Conservation (phyloP, 805 yeast species). For the Jamesozyma hellenica region DNA sequence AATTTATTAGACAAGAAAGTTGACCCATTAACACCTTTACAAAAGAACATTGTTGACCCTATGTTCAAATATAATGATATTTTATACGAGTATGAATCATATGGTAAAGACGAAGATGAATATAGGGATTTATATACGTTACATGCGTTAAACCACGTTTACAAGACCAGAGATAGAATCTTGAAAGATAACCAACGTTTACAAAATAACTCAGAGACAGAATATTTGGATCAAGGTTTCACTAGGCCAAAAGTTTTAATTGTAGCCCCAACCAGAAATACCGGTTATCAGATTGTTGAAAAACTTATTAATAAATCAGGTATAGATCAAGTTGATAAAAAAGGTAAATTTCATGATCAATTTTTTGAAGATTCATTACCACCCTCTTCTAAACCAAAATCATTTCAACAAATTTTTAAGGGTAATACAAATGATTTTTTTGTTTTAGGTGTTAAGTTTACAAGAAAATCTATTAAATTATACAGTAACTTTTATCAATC, state of each 20-base stretch:
- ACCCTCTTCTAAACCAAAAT: slow-evolving; percentile 59
- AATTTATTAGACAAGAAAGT: slow-evolving; percentile 17
- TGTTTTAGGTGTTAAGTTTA: slow-evolving; percentile 81
- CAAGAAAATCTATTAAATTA: slow-evolving; percentile 76
- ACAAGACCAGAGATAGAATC: slow-evolving; percentile 78
- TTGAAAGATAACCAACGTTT: slow-evolving; percentile 60
- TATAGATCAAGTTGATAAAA: slow-evolving; percentile 69
- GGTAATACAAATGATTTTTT: slow-evolving; percentile 92
- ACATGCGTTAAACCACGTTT: slow-evolving; percentile 75
- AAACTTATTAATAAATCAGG: slow-evolving; percentile 54
- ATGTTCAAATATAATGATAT: slow-evolving; percentile 68
- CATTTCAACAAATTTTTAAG: slow-evolving; percentile 66
- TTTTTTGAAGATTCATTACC: slow-evolving; percentile 46
- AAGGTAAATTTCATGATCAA: slow-evolving; percentile 60
- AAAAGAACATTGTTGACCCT: slow-evolving; percentile 47
- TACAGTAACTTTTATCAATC: slow-evolving; percentile 77
- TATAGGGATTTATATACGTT: slow-evolving; percentile 55
- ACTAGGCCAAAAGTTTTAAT: slow-evolving; percentile 85
- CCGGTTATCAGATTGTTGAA: slow-evolving; percentile 60
- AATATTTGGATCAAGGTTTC: slow-evolving; percentile 86
- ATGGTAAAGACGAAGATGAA: slow-evolving; percentile 36
- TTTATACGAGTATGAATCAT: slow-evolving; percentile 44
- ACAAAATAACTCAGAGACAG: slow-evolving; percentile 41
- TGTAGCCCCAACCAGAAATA: slow-evolving; percentile 72
- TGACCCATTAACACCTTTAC: slow-evolving; percentile 34